Evolutionary conservation across 768 basidiomycete genomes (phyloP), one percentile per base, ranked within the genome.

Genomic region (Rhodosporidiobolus odoratus): DNA sequence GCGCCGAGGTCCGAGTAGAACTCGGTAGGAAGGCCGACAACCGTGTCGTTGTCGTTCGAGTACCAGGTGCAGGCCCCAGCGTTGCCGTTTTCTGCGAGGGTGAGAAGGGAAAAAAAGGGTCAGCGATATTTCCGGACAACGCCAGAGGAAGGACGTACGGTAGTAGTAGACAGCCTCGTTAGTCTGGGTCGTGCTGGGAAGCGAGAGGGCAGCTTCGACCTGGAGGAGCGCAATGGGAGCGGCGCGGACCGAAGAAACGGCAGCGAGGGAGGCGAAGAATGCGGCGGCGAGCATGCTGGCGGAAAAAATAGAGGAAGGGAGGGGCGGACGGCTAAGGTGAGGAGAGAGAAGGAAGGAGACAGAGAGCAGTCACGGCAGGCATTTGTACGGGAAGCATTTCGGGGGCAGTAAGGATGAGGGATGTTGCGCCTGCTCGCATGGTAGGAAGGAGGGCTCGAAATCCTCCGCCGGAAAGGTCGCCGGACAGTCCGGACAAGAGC

Each of bases 1-100:
- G 73, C 6, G 57, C 15, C 50, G 64, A 64, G 58, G 17, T 71
- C 52, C 7, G 43, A 86, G 79, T 87, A 88, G 50, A 83, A 83
- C 56, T 77, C 78, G 61, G 78, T 76, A 78, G 91, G 88, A 65
- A 83, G 80, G 53, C 81, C 81, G 73, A 80, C 79, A 59, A 81
- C 77, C 67, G 75, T 48, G 70, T 76, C 79, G 32, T 17, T 72
- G 80, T 94, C 92, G 9, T 15, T 0, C 4, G 76, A 66, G 82
- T 23, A 85, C 37, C 41, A 74, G 52, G 92, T 92, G 79, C 93
- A 96, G 8, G 92, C 91, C 65, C 92, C 92, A 9, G 89, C 82
- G 37, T 82, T 81, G 61, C 88, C 88, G 63, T 85, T 80, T 82
- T 91, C 15, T 23, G 48, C 25, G 48, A 25, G 25, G 25, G 48